phyloP scores from a whole-genome alignment of 768 basidiomycete species.

The Guyanaporus albipodus region DNA sequence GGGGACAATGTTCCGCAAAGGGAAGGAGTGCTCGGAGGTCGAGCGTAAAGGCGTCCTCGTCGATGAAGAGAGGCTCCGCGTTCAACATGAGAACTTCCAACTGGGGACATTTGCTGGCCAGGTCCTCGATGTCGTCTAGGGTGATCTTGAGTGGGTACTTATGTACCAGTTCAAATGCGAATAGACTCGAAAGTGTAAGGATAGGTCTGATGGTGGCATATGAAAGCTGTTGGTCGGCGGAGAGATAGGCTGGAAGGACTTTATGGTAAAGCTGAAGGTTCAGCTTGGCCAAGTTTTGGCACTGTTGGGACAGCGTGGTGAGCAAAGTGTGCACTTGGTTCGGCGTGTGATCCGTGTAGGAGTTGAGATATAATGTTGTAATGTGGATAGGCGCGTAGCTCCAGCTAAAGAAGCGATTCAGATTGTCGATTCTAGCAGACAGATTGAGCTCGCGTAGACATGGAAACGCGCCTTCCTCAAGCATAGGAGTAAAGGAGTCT shows the following conservation, averaged over 20 bases:
- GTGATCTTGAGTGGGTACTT: slow-evolving; percentile 32
- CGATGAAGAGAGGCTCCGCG: slow-evolving; percentile 39
- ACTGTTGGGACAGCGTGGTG: slow-evolving; percentile 42
- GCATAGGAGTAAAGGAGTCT: slow-evolving; percentile 38
- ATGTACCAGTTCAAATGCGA: slow-evolving; percentile 32
- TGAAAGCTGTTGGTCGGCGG: slow-evolving; percentile 28
- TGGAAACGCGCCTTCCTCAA: slow-evolving; percentile 50
- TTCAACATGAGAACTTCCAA: slow-evolving; percentile 44
- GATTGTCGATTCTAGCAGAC: slow-evolving; percentile 42
- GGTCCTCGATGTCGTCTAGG: slow-evolving; percentile 40
- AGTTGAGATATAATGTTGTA: slow-evolving; percentile 50
- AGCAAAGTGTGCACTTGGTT: slow-evolving; percentile 41
- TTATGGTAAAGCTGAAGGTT: slow-evolving; percentile 34
- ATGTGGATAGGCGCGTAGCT: slow-evolving; percentile 47
- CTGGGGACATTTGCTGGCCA: slow-evolving; percentile 45
- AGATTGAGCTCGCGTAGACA: slow-evolving; percentile 49
- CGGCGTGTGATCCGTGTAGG: slow-evolving; percentile 42
- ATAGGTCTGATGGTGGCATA: slow-evolving; percentile 37
- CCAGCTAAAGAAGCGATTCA: slow-evolving; percentile 41
- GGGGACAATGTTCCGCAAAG: slow-evolving; percentile 39
- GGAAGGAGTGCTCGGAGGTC: slow-evolving; percentile 39
- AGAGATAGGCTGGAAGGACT: slow-evolving; percentile 9
- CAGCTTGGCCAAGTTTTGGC: slow-evolving; percentile 44
- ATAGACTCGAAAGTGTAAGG: slow-evolving; percentile 29
- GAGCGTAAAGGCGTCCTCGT: slow-evolving; percentile 18